Evolutionary conservation across 2,329 filamentous ascomycete genomes (phyloP), one percentile per base, ranked within the genome.

Genomic region (Macrophomina pseudophaseolina): DNA sequence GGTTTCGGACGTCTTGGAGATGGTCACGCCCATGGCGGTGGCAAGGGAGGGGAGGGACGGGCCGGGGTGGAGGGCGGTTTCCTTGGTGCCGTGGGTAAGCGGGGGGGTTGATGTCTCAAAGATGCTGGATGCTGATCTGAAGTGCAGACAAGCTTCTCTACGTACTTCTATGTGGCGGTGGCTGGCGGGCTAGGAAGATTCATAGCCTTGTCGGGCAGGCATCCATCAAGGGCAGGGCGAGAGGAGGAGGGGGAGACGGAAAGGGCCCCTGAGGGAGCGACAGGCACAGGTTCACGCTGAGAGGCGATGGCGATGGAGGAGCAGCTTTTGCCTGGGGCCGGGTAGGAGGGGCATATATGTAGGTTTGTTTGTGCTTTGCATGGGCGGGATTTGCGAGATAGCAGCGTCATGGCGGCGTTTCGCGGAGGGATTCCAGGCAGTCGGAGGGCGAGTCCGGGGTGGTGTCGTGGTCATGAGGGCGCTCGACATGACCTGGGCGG

Each of bases 21-120:
- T 60, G 40, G 72, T 68, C 23, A 77, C 67, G 59, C 76, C 76
- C 75, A 78, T 78, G 32, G 44, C 23, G 65, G 8, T 67, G 65
- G 32, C 32, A 28, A 6, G 56, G 49, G 11, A 23, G 11, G 28
- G 11, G 9, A 32, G 42, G 42, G 42, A 9, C 11, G 42, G 42
- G 42, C 16, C 35, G 18, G 30, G 32, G 7, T 12, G 42, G 44
- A 7, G n/a, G 42, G 42, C 4, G 56, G 16, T 30, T 28, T 18
- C 32, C 28, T 49, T 3, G 23, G 23, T 49, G 32, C n/a, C 33
- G 32, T 18, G 32, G 42, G 32, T 35, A 62, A 49, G 30, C 42
- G 58, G 35, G 30, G 35, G 54, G 38, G 28, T 28, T 48, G 12
- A 30, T 35, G 42, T 40, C 35, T 28, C 18, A 28, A 18, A 4